Conservation (phyloP, 257 asterid genomes). For the Solanum etuberosum region DNA sequence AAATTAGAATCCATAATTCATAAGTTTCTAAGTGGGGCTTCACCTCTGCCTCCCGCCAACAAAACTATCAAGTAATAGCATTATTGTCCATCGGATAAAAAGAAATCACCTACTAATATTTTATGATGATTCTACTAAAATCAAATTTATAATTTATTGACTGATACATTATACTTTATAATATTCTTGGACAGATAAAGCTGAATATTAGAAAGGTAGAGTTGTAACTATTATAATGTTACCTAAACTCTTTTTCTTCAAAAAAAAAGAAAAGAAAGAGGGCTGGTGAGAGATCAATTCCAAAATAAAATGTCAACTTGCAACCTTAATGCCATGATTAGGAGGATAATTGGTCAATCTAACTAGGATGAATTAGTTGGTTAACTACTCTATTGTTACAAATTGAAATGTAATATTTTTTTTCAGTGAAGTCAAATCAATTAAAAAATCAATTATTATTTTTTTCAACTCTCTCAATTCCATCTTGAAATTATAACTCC, state of each 20-base stretch:
- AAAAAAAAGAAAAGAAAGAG: neutral
- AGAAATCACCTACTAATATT: neutral
- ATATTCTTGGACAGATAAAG: neutral
- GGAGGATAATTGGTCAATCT: neutral
- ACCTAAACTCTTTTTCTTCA: neutral
- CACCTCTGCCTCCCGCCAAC: neutral
- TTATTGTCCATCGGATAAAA: neutral
- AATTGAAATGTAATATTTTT: neutral
- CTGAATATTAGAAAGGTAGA: neutral
- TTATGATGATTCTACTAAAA: neutral
- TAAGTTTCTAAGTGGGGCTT: neutral
- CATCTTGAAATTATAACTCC: neutral
- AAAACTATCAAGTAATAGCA: neutral
- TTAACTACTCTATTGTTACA: neutral
- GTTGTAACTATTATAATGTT: neutral
- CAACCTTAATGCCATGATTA: neutral
- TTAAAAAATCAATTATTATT: neutral
- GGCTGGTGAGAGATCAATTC: neutral
- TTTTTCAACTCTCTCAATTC: neutral
- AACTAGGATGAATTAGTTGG: neutral
- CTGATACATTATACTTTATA: neutral
- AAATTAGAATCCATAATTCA: rapidly evolving
- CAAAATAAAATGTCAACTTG: neutral
- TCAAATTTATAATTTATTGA: neutral
- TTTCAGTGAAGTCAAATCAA: neutral